Conservation (phyloP, 768 basidiomycete species). For the Pisolithus marmoratus region DNA sequence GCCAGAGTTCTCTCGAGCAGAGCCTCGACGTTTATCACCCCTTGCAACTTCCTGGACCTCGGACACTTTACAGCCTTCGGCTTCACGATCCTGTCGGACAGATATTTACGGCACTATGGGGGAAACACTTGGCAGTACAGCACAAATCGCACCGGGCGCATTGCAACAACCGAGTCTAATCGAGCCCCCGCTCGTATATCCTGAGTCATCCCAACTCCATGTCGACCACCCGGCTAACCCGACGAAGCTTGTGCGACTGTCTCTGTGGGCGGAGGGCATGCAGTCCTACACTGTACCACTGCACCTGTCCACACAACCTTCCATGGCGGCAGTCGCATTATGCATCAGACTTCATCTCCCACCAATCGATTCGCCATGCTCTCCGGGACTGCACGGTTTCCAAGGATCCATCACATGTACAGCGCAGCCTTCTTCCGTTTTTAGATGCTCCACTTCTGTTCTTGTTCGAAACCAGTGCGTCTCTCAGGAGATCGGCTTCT, state of each 20-base stretch:
- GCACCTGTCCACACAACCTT: slow-evolving; percentile 39
- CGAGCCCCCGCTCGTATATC: slow-evolving; percentile 25
- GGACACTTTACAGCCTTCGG: slow-evolving; percentile 20
- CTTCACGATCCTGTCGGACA: slow-evolving; percentile 21
- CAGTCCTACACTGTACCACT: slow-evolving; percentile 54
- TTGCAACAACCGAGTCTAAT: slow-evolving; percentile 17
- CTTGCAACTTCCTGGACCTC: slow-evolving; percentile 26
- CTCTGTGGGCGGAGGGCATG: slow-evolving; percentile 66
- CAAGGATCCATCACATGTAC: slow-evolving; percentile 51
- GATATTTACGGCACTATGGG: slow-evolving; percentile 20
- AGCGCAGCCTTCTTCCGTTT: slow-evolving; percentile 45
- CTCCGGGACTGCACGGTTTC: slow-evolving; percentile 61
- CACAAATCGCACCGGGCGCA: slow-evolving; percentile 21
- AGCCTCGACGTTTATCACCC: slow-evolving; percentile 28
- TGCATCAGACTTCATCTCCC: slow-evolving; percentile 56
- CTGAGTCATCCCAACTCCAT: slow-evolving; percentile 23
- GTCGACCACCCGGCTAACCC: slow-evolving; percentile 29
- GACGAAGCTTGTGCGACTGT: slow-evolving; percentile 36
- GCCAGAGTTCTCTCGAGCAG: slow-evolving; percentile 23
- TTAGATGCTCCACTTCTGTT: slow-evolving; percentile 60
- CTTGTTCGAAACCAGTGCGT: slow-evolving; percentile 47
- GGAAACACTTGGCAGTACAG: slow-evolving; percentile 10
- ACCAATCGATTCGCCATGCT: slow-evolving; percentile 44
- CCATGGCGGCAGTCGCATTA: slow-evolving; percentile 41
- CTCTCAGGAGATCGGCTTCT: slow-evolving; percentile 46